phyloP scores from a whole-genome alignment of 1,284 basidiomycete species.

The Pterulicium gracile region DNA sequence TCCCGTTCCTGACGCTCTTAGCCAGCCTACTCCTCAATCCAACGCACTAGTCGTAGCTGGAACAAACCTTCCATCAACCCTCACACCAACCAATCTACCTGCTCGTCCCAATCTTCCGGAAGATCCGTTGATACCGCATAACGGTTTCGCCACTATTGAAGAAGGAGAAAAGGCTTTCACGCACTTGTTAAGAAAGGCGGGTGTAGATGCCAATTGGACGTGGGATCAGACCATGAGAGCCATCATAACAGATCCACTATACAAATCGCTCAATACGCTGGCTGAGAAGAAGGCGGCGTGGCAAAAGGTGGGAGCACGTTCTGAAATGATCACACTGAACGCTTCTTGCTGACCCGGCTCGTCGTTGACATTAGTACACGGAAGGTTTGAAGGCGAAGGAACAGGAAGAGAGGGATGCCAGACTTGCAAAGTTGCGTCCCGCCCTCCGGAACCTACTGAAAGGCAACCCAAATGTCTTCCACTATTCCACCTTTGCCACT shows the following conservation, averaged over 20 bases:
- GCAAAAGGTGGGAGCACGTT: conserved; percentile 83
- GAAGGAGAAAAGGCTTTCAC: conserved; percentile 94
- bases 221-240: conserved; percentile 99
- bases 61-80: conserved; percentile 31
- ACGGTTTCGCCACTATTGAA: conserved; percentile 77
- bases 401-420: conserved; percentile 70
- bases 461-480: conserved; percentile 76
- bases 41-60: not conserved
- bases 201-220: conserved; percentile 86
- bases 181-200: conserved; percentile 78
- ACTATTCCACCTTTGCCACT: conserved; percentile 81
- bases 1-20: not conserved
- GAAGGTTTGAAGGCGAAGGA: conserved; percentile 51
- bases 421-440: conserved; percentile 75
- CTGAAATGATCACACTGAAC: conserved; percentile 8
- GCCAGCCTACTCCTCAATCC: not conserved
- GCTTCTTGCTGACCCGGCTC: not conserved
- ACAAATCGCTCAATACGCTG: conserved; percentile 88
- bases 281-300: conserved; percentile 92
- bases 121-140: conserved; percentile 77
- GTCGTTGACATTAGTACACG: conserved; percentile 28
- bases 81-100: conserved; percentile 53
- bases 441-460: conserved; percentile 76
- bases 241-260: conserved; percentile 95
- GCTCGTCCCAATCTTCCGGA: conserved; percentile 71